Evolutionary conservation across 768 basidiomycete species (phyloP), one percentile per base, ranked within the genome.

Genomic region (Kwoniella europaea): DNA sequence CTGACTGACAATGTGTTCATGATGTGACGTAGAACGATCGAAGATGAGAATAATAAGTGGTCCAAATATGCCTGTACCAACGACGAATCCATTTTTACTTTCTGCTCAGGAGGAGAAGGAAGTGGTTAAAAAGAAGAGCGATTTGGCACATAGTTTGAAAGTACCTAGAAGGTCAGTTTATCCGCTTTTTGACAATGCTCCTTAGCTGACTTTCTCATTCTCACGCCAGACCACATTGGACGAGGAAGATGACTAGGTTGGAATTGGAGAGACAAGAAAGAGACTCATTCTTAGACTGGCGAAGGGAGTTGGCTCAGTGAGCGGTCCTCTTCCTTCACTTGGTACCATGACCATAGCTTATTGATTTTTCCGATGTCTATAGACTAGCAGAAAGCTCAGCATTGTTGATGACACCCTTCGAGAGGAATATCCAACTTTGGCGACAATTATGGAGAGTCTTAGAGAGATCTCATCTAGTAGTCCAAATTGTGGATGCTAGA

Each of bases 351-450:
- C 10, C 10, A 54, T 24, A 22, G 9, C 22, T 46, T 12, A 27
- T 35, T 16, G 9, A 35, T 13, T 65, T 2, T 56, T 46, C 2
- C 2, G 22, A 53, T 15, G 20, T n/a, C 24, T 29, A 56, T 68
- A 97, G 94, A 68, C 86, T 98, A 13, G 93, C 96, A 80, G 94
- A 97, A 77, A 86, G 88, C 71, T 91, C 96, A 67, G 88, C 89
- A 52, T 88, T 98, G 35, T 88, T 99, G 16, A 85, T 99, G 5
- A 99, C 97, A 0, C 97, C 97, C 0, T 99, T 98, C 77, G 97
- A 99, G 82, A 91, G 97, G 62, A 99, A 99, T 79, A 85, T 99
- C 41, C 95, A 98, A 86, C 94, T 99, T 22, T 98, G 97, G 97
- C 88, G 97, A 54, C 97, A 99, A 79, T 88, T 99, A 9, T 99